Evolutionary conservation across 108 stramenopile species (phyloP), one percentile per base, ranked within the genome.

Genomic region (Skeletonema menzelii): DNA sequence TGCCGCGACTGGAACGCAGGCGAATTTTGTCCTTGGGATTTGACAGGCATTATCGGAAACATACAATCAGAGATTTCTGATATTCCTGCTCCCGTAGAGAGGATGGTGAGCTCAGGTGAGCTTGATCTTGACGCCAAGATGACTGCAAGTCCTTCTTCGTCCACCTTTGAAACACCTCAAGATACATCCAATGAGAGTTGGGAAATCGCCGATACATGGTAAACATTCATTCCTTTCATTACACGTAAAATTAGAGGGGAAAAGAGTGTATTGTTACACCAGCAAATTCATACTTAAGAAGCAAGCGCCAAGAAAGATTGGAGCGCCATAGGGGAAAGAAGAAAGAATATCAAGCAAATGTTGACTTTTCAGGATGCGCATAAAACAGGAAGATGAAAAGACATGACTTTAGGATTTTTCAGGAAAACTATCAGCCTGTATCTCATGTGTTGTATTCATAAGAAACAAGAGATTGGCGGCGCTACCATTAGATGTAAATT

Each of bases 11-110:
- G 78, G 78, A 79, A 79, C 67, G 53, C 65, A 10, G 78, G 78
- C 20, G 78, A 79, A 58, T 79, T 79, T 67, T 79, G 78, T 40
- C 78, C 78, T 26, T 79, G 78, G 78, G 78, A 79, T 31, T 71
- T 79, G 49, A 53, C 49, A 53, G 49, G 49, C 8, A 5, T 53
- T 22, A 53, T 53, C 4, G 49, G 49, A 22, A 53, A 53, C 22
- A 53, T 53, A 4, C 49, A 53, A 7, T 22, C 49, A 53, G 49
- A 53, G 49, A 8, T 22, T 53, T 22, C 49, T 53, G 49, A 53
- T 53, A 22, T 22, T 3, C 49, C 49, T 53, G 22, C 22, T 0
- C 20, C 49, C 22, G 20, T 53, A 53, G 49, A 53, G 8, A 53
- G 49, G 24, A 53, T 2, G 8, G 49, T 53, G 49, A 53, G 49